A percentile compares a stretch with the other conserved stretches of the same genome.
Conservation (phyloP, 2,329 filamentous ascomycete genomes). For the Aspergillus pseudoglaucus region DNA sequence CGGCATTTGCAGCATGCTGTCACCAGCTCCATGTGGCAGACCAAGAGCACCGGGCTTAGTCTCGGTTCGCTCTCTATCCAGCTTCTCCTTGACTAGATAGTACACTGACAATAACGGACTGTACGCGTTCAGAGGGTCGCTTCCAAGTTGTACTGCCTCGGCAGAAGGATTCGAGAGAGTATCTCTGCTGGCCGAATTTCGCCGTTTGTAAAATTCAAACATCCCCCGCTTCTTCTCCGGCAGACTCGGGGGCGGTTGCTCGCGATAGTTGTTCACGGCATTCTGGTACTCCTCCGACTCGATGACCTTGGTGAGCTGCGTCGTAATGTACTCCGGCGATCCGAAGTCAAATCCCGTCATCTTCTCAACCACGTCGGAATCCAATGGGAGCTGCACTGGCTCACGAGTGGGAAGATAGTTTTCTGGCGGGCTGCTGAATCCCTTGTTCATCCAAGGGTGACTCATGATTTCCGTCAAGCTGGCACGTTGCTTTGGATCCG, state of each 20-base stretch:
- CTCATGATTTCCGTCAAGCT: slow-evolving; percentile 86
- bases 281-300: slow-evolving; percentile 92
- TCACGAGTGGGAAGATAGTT: slow-evolving; percentile 81
- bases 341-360: slow-evolving; percentile 99
- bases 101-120: slow-evolving; percentile 90
- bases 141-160: slow-evolving; percentile 74
- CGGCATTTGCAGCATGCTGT: slow-evolving; percentile 57
- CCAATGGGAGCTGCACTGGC: slow-evolving; percentile 76
- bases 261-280: slow-evolving; percentile 67
- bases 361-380: slow-evolving; percentile 73
- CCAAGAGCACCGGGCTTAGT: slow-evolving; percentile 54
- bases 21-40: slow-evolving; percentile 51
- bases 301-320: slow-evolving; percentile 76
- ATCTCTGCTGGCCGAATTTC: slow-evolving; percentile 85
- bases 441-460: slow-evolving; percentile 94
- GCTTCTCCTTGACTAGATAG: slow-evolving; percentile 91
- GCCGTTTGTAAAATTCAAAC: slow-evolving; percentile 94
- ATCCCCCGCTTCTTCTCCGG: slow-evolving; percentile 80
- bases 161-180: slow-evolving; percentile 76
- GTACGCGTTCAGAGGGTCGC: slow-evolving; percentile 87
- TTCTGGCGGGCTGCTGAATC: slow-evolving; percentile 77
- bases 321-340: slow-evolving; percentile 70
- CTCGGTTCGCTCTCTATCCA: slow-evolving; percentile 65
- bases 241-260: slow-evolving; percentile 52
- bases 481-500: slow-evolving; percentile 80